Conservation (phyloP, 805 yeast genomes). For the Candida stauntonica region DNA sequence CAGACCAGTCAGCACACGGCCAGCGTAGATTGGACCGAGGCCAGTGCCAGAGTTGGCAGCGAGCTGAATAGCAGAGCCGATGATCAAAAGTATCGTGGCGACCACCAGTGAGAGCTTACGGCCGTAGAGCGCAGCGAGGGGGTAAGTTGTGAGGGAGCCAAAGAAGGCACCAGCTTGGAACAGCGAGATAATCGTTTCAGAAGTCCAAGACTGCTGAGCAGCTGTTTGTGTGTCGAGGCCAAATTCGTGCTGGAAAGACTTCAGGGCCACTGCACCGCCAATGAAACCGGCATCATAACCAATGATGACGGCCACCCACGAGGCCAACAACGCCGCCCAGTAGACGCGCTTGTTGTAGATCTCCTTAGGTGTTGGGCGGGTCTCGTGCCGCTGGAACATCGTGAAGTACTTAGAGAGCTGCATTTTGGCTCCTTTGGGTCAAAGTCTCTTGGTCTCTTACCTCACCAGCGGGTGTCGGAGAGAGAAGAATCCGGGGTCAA, state of each 20-base stretch:
- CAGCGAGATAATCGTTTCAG: conserved; percentile 42
- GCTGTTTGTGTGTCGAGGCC: conserved; percentile 33
- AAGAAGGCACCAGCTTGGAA: conserved; percentile 52
- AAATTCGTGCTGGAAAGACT: conserved; percentile 42
- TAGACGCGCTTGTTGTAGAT: conserved; percentile 43
- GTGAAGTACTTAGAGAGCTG: conserved; percentile 14
- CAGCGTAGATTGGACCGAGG: conserved; percentile 44
- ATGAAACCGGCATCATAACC: conserved; percentile 56
- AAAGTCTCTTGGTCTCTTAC: too few species aligned
- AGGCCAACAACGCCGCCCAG: conserved; percentile 41
- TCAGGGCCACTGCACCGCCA: conserved; percentile 47
- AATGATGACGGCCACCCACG: conserved; percentile 44
- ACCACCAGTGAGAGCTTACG: conserved; percentile 36
- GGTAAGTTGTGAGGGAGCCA: conserved; percentile 41
- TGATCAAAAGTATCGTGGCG: conserved; percentile 37
- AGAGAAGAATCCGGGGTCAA: too few species aligned
- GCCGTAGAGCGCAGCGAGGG: conserved; percentile 38
- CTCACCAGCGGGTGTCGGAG: too few species aligned
- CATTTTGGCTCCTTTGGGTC: conserved; percentile 5
- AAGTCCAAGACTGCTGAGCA: conserved; percentile 25
- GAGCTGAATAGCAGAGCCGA: conserved; percentile 41
- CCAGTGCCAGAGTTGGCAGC: conserved; percentile 30
- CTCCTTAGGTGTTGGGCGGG: conserved; percentile 34
- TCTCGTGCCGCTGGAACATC: conserved; percentile 18
- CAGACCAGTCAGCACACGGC: conserved; percentile 44